Evolutionary conservation across 805 yeast genomes (phyloP).

Genomic region (Sugiyamaella marilandica): DNA sequence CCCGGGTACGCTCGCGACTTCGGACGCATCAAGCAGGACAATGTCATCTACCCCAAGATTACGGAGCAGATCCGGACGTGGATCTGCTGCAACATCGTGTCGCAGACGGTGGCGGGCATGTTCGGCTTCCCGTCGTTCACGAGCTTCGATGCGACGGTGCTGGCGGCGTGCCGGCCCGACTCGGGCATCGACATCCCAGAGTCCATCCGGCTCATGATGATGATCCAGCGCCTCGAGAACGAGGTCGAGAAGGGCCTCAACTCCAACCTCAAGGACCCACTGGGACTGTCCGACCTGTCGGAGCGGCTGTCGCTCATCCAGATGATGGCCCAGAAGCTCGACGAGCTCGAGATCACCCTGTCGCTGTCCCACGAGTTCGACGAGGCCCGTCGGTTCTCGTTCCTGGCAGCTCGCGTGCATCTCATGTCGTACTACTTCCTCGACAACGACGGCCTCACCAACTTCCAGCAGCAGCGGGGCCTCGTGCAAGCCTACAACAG

Average conservation of each 20-base stretch:
- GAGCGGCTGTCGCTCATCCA: constrained; percentile 73
- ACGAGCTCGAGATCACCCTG: constrained; percentile 57
- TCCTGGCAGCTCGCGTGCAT: constrained; percentile 75
- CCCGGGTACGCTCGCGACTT: constrained; percentile 57
- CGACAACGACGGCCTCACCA: constrained; percentile 43
- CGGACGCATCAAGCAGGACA: constrained; percentile 43
- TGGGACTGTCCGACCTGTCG: constrained; percentile 59
- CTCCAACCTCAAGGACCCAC: constrained; percentile 59
- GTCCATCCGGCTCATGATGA: constrained; percentile 64
- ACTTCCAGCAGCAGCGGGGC: constrained; percentile 65
- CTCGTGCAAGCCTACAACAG: constrained; percentile 75
- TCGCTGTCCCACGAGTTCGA: constrained; percentile 43
- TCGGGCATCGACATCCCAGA: constrained; percentile 46
- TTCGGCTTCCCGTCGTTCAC: constrained; percentile 95
- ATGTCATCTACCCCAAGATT: constrained; percentile 34
- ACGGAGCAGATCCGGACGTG: constrained; percentile 85
- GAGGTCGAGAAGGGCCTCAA: constrained; percentile 75
- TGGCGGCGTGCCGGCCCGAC: constrained; percentile 48
- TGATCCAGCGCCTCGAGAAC: constrained; percentile 79
- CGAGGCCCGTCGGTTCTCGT: constrained; percentile 62
- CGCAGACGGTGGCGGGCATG: constrained; percentile 85
- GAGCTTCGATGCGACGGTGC: constrained; percentile 68
- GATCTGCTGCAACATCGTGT: constrained; percentile 87
- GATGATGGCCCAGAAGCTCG: constrained; percentile 65
- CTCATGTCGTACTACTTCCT: constrained; percentile 75